Evolutionary conservation across 306 rosid species (phyloP).

Genomic region (Crataegus laevigata): DNA sequence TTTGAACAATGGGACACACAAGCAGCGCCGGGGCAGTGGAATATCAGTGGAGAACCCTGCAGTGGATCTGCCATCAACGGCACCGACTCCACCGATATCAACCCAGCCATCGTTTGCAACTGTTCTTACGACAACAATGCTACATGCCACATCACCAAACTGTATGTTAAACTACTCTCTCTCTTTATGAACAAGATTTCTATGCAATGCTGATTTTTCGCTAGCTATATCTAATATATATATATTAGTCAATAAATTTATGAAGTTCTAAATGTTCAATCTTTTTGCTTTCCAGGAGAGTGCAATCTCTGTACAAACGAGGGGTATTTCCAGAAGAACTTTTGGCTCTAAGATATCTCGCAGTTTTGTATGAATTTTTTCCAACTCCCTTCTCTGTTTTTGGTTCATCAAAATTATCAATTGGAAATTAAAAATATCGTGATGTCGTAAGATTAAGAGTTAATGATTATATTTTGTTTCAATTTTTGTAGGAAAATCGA

Average conservation of each 20-base stretch:
- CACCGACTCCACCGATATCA: rapidly evolving
- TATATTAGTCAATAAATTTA: no score
- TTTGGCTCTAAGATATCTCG: slow-evolving; percentile 2
- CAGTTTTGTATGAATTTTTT: slow-evolving; percentile 8
- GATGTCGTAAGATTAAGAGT: no score
- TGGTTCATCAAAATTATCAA: no score
- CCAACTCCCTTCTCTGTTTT: not conserved
- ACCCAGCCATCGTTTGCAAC: slow-evolving; percentile 4
- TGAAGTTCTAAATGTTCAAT: not conserved
- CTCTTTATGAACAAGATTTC: not conserved
- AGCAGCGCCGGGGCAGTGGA: not conserved
- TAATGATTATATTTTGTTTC: not conserved
- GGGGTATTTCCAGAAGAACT: slow-evolving; percentile 13
- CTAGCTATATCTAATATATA: no score
- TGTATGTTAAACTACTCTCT: slow-evolving; percentile 11
- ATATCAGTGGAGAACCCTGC: slow-evolving; percentile 25
- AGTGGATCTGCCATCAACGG: slow-evolving; percentile 4
- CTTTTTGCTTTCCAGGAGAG: slow-evolving; percentile 11
- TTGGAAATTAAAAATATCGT: no score
- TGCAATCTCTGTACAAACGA: not conserved
- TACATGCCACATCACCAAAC: slow-evolving; percentile 18
- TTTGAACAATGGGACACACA: slow-evolving; percentile 11
- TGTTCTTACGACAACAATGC: not conserved
- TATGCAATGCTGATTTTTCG: not conserved
- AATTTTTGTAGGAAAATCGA: slow-evolving; percentile 12